Evolutionary conservation across 192 early-diverging fungal genomes (phyloP).

Genomic region (Entomortierella parvispora): DNA sequence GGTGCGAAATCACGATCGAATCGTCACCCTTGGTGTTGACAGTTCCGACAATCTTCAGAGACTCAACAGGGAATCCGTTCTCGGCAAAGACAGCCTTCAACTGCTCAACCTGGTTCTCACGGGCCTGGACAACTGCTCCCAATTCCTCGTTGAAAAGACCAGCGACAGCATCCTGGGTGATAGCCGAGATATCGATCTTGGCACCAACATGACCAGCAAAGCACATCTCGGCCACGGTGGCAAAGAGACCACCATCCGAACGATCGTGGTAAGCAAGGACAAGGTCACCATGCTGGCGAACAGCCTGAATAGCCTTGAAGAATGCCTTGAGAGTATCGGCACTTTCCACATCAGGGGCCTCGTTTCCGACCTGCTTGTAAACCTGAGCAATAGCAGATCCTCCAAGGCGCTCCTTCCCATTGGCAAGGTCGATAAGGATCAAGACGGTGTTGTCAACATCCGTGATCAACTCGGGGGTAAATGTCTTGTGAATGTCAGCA

Average conservation of each 20-base stretch:
- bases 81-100: conserved; percentile 61
- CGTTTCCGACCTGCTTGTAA: conserved; percentile 82
- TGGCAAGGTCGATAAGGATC: conserved; percentile 87
- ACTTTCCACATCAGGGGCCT: conserved; percentile 90
- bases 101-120: conserved; percentile 61
- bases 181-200: conserved; percentile 70
- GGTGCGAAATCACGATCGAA: conserved; percentile 61
- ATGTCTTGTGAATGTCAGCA: conserved; percentile 82
- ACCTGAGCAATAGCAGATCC: conserved; percentile 97
- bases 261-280: conserved; percentile 98
- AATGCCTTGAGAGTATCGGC: conserved; percentile 75
- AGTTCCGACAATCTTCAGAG: conserved; percentile 66
- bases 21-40: conserved; percentile 65
- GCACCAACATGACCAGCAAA: conserved; percentile 95
- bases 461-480: conserved; percentile 86
- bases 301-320: conserved; percentile 78
- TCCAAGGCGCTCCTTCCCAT: conserved; percentile 87
- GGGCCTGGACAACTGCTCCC: conserved; percentile 95
- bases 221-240: conserved; percentile 94
- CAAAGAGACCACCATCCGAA: conserved; percentile 96
- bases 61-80: conserved; percentile 63
- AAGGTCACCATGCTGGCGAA: conserved; percentile 56
- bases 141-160: conserved; percentile 98
- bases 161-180: conserved; percentile 57
- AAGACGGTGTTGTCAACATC: conserved; percentile 67